Evolutionary conservation across 2,329 filamentous ascomycete species (phyloP).

Genomic region (Aspergillus fumigatus): DNA sequence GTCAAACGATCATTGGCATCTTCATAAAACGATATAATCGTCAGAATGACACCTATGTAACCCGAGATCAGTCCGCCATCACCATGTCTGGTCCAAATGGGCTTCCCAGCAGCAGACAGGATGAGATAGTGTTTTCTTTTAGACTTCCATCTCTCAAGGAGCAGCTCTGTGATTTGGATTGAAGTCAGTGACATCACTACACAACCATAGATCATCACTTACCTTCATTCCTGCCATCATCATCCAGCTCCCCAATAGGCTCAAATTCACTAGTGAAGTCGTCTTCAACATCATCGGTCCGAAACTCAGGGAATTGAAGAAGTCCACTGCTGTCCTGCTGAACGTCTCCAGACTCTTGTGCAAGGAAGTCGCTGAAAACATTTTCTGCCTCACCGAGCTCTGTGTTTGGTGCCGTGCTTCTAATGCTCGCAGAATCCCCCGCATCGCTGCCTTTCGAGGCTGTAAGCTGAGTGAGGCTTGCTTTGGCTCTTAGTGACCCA

Average conservation of each 20-base stretch:
- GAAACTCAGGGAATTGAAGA: slow-evolving; percentile 32
- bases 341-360: slow-evolving; percentile 32
- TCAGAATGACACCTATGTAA: slow-evolving; percentile 93
- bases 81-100: slow-evolving; percentile 93
- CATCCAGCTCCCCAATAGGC: slow-evolving; percentile 55
- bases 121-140: slow-evolving; percentile 98
- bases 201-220: slow-evolving; percentile 7
- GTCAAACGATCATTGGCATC: slow-evolving; percentile 70
- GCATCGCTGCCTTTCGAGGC: slow-evolving; percentile 47
- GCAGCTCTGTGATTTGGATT: slow-evolving; percentile 23
- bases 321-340: slow-evolving; percentile 33
- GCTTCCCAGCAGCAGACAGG: slow-evolving; percentile 91
- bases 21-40: slow-evolving; percentile 95
- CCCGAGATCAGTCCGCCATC: slow-evolving; percentile 85
- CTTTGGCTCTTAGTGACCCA: slow-evolving; percentile 28
- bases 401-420: slow-evolving; percentile 50
- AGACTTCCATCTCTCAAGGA: slow-evolving; percentile 74
- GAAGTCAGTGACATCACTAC: background rate
- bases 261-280: slow-evolving; percentile 77
- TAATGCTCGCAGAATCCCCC: slow-evolving; percentile 48
- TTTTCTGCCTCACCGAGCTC: slow-evolving; percentile 72
- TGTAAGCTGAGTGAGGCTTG: slow-evolving; percentile 39
- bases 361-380: slow-evolving; percentile 67
- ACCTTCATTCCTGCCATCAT: slow-evolving; percentile 55
- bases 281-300: slow-evolving; percentile 51